Evolutionary conservation across 1,139 yeast species (phyloP), one percentile per base, ranked within the genome.

Genomic region (Debaryomyces sp.): DNA sequence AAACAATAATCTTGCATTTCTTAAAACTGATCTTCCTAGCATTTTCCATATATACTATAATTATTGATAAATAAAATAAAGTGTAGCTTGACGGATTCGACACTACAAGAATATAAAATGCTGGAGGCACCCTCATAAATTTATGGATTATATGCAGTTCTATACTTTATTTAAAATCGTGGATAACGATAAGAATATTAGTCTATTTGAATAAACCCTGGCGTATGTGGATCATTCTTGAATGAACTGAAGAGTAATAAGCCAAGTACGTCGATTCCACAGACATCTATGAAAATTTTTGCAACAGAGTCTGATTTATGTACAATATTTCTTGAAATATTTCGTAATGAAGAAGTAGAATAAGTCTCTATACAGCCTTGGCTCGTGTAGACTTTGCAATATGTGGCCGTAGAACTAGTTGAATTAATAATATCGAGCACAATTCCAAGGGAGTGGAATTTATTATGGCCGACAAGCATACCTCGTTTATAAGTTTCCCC

Each of bases 361-460:
- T 38, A 45, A 12, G 44, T 43, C 17, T 36, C 51, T 13, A 45
- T 22, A 15, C 27, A n/a, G 2, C 50, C 51, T 17, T 22, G 32
- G 15, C 45, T 39, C 9, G 50, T 50, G 41, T 23, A 46, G 15
- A 48, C 49, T 18, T 43, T 37, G n/a, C 35, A 47, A 34, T 33
- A 46, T 2, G 43, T 30, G 9, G 23, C 36, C 13, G 1, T 22
- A 13, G 21, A 29, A 18, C 13, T 8, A 6, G n/a, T 22, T 15
- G 26, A 22, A 4, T 22, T 18, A 10, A 30, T 44, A 24, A 24
- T 18, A 17, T 34, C 24, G 10, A 62, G 36, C 13, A 62, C 48
- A 18, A 63, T 46, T 0, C 63, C 65, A 26, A 48, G 46, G 5
- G 49, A 47, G 22, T 49, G 45, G 30, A 54, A 60, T 45, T 58